Base-by-base conservation (phyloP, 176 grass and related monocot genomes). In the Poa annua region DNA sequence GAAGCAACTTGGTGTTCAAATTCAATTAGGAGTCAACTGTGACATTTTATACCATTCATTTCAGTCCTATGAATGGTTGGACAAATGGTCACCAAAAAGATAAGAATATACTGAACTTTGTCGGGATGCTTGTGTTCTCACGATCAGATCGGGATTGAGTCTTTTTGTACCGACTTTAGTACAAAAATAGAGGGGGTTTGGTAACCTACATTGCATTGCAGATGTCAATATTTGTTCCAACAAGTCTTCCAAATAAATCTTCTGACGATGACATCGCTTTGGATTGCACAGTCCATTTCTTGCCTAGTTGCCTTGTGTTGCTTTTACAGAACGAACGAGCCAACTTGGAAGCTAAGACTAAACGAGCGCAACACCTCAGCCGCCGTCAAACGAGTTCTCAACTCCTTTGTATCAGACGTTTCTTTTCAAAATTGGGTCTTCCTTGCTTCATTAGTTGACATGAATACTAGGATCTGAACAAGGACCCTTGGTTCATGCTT, bases 181-280 rank as follows among this genome's bases (percentile, higher is more conserved):
- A 39, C 34, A 25, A 75, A 57, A 74, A 48, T 67, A 48, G 83
- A 78, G 88, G 74, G 55, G 83, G 56, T 86, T 82, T 82, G 83
- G 83, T 86, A 73, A 59, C 78, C 88, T 73, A 89, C 71, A 82
- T 50, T 74, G 21, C 7, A 64, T 17, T 35, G 19, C 78, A 49
- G 44, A 15, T 26, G 83, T 82, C 88, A 86, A 82, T 64, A 72
- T 73, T 72, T 82, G 83, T 82, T 78, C 64, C 83, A 82, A 86
- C 83, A 85, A 82, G 85, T 79, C 76, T 56, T 68, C 50, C 1
- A 2, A 81, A 76, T 56, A 50, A 26, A 77, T 89, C 63, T 81
- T 19, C 19, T 76, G 83, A 71, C 22, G 22, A 24, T 39, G 69
- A 13, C 69, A 34, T 15, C 51, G 15, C 24, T 36, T 36, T 55